These are phyloP conservation scores for Colletotrichum spaethianum DNA, from an alignment of 2,329 filamentous ascomycete genomes.

Conservation along the genomic window DNA sequence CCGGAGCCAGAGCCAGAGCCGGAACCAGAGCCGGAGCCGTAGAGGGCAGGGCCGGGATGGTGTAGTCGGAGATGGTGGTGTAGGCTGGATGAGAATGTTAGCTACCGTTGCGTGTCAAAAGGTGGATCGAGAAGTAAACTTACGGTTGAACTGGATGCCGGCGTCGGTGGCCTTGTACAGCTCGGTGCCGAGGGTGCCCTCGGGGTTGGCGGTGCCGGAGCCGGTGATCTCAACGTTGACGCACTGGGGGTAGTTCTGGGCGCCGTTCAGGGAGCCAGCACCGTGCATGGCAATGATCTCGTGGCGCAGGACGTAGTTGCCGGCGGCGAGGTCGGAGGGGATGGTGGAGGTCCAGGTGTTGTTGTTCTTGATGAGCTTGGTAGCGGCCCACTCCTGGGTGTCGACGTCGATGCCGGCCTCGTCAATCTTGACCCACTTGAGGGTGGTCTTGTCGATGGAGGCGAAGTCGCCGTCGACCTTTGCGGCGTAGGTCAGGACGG, in stretches of 20 bases:
- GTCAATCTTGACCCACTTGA: constrained; percentile 76
- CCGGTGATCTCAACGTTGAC: constrained; percentile 63
- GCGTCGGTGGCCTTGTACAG: constrained; percentile 49
- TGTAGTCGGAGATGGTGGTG: constrained; percentile 46
- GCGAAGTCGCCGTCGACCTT: constrained; percentile 71
- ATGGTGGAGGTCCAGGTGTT: constrained; percentile 52
- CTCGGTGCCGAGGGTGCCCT: constrained; percentile 49
- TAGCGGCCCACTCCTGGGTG: constrained; percentile 52
- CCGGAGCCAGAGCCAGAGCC: constrained; percentile 37
- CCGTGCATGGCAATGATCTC: constrained; percentile 68
- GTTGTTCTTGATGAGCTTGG: constrained; percentile 58
- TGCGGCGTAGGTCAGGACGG: constrained; percentile 76
- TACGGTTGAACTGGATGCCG: constrained; percentile 52
- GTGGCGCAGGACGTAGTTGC: constrained; percentile 65
- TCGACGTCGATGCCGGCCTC: constrained; percentile 65
- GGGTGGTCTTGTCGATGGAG: constrained; percentile 63
- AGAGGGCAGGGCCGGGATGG: constrained; percentile 49
- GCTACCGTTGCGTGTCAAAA: too few relatives aligned
- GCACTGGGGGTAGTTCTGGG: constrained; percentile 67
- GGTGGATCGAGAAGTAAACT: constrained; percentile 48
- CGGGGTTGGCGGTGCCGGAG: constrained; percentile 51
- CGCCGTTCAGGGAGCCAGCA: constrained; percentile 58
- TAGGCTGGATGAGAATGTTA: constrained; percentile 40
- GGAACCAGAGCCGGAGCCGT: constrained; percentile 18
- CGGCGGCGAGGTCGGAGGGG: constrained; percentile 50